Base-by-base conservation (phyloP, 352 stramenopile genomes). In the Phytophthora cryptogea region DNA sequence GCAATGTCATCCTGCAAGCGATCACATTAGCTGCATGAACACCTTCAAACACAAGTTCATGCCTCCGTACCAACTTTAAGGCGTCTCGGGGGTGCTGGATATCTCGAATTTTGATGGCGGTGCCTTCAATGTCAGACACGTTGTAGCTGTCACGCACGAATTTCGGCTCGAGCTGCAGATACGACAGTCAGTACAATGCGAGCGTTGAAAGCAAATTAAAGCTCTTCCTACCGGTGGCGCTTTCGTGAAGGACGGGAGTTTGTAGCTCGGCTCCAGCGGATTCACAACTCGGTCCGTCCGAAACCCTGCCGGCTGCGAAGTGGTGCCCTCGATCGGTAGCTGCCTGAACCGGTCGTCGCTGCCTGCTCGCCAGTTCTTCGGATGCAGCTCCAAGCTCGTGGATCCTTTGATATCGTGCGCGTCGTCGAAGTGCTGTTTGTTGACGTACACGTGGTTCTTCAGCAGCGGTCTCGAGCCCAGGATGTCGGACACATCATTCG, bases 61-160 rank as follows among this genome's bases (percentile, higher is more conserved):
- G 16, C 44, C 11, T 32, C 9, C 63, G 57, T 57, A 83, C 68
- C 54, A 88, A 47, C 26, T 73, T 74, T 45, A 82, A 58, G 6
- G 65, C 65, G n/a, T 83, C 72, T 32, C 76, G 70, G 14, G 78
- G 78, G 23, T 89, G 74, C 9, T 59, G 43, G 17, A 85, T 70
- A 33, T 76, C 53, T 10, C 68, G 78, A 5, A 56, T 57, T 39
- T 77, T 81, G 53, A 70, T 77, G 10, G 49, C 74, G 13, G 83
- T 89, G 42, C 83, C 83, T 13, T 86, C 78, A 37, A 92, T 92
- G 56, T 92, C 79, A 20, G 59, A 73, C 37, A 90, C 79, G 52
- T 86, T 76, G 62, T 88, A 90, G 68, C 78, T 89, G 50, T 92
- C 80, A 10, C 83, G 80, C 16, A 92, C 54, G 47, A 92, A 92